Evolutionary conservation across 2,329 filamentous ascomycete genomes (phyloP).

Genomic region (Colletotrichum zoysiae): DNA sequence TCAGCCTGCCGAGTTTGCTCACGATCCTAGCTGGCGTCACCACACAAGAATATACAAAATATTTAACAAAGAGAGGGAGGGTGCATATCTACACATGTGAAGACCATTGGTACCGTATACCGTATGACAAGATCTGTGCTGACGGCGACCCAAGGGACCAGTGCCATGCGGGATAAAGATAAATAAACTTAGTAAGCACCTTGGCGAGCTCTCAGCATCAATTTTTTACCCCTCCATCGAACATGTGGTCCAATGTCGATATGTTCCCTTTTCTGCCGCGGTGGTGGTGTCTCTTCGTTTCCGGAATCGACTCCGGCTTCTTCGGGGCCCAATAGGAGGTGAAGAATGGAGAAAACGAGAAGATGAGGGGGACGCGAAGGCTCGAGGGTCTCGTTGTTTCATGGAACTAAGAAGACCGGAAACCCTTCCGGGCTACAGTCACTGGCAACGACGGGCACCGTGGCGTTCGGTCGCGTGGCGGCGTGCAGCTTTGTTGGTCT

Average conservation of each 20-base stretch:
- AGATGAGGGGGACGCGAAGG: neutral
- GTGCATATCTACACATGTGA: neutral
- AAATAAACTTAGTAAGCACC: neutral
- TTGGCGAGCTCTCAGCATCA: neutral
- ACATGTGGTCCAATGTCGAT: constrained; percentile 8
- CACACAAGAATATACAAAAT: neutral
- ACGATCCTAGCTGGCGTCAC: neutral
- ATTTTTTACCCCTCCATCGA: neutral
- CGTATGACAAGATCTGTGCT: neutral
- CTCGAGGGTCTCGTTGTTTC: constrained; percentile 23
- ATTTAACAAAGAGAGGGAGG: neutral
- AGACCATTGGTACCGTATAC: neutral
- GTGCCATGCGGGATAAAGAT: no score
- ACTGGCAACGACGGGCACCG: constrained; percentile 14
- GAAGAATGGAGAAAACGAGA: neutral
- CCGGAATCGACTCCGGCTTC: constrained; percentile 23
- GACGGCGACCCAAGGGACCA: neutral
- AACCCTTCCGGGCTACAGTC: neutral
- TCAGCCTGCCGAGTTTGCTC: neutral
- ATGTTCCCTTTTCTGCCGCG: neutral
- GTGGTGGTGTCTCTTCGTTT: constrained; percentile 1
- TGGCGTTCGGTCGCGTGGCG: constrained; percentile 15
- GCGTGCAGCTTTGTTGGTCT: neutral
- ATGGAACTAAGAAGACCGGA: constrained; percentile 23
- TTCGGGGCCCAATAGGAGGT: constrained; percentile 13